phyloP scores from a whole-genome alignment of 1,284 basidiomycete genomes.

The Trichosporon asahii region DNA sequence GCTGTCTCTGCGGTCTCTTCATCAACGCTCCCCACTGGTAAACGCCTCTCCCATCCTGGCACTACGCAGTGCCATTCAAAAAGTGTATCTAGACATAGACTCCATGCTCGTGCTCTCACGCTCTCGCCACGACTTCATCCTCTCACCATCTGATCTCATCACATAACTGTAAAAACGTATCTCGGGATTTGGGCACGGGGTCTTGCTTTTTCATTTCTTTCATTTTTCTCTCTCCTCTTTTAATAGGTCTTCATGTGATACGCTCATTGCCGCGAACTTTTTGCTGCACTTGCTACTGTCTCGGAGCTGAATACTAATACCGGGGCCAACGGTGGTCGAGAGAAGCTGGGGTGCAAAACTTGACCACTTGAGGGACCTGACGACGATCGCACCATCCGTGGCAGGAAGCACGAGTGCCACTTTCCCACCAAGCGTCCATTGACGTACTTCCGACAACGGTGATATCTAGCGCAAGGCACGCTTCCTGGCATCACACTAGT shows the following conservation, averaged over 20 bases:
- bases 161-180: background rate
- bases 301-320: background rate
- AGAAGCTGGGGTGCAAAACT: background rate
- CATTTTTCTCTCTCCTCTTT: background rate
- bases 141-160: background rate
- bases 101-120: background rate
- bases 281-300: background rate
- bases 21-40: slow-evolving; percentile 48
- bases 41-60: background rate
- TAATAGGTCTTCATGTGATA: slow-evolving; percentile 7
- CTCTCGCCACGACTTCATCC: background rate
- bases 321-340: background rate
- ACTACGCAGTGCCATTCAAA: background rate
- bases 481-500: background rate
- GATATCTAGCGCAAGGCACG: background rate
- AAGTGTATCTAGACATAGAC: background rate
- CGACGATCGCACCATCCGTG: background rate
- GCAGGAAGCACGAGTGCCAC: background rate
- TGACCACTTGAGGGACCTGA: too few relatives aligned
- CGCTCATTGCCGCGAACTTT: background rate
- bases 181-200: background rate
- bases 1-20: slow-evolving; percentile 50
- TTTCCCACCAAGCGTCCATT: background rate
- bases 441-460: background rate
- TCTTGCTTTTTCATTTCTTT: background rate